Percentiles rank a stretch among this genome's conserved stretches.
phyloP scores from a whole-genome alignment of 148 eudicot species.

The Rhododendron vialii region DNA sequence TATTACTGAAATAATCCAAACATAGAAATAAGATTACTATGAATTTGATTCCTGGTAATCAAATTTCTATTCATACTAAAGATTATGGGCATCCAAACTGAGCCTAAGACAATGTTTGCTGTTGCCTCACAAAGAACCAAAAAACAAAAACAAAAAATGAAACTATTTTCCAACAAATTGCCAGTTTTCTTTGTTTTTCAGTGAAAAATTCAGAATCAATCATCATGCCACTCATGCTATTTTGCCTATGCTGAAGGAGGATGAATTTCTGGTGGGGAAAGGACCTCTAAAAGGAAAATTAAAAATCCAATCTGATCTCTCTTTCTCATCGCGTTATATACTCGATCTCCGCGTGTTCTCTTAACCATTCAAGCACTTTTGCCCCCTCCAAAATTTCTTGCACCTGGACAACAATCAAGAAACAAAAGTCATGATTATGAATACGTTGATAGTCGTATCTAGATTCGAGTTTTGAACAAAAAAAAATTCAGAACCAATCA shows the following conservation, averaged over 20 bases:
- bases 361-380: conserved; percentile 93
- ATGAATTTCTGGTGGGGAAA: neutral
- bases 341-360: conserved; percentile 64
- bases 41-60: neutral
- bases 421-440: neutral
- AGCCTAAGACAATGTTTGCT: neutral
- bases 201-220: neutral
- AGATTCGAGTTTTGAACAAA: neutral
- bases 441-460: too few species aligned
- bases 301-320: neutral
- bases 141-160: too few species aligned
- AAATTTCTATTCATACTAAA: neutral
- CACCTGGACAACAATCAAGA: conserved; percentile 37
- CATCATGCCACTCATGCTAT: neutral
- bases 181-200: neutral
- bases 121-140: neutral
- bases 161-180: neutral
- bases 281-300: neutral
- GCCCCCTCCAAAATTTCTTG: conserved; percentile 93
- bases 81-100: too few species aligned
- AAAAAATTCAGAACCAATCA: neutral
- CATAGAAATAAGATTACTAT: neutral
- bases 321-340: conserved; percentile 30
- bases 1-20: neutral
- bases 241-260: neutral